Evolutionary conservation across 495 filamentous ascomycete species (phyloP), one percentile per base, ranked within the genome.

Genomic region (Xylaria acuta): DNA sequence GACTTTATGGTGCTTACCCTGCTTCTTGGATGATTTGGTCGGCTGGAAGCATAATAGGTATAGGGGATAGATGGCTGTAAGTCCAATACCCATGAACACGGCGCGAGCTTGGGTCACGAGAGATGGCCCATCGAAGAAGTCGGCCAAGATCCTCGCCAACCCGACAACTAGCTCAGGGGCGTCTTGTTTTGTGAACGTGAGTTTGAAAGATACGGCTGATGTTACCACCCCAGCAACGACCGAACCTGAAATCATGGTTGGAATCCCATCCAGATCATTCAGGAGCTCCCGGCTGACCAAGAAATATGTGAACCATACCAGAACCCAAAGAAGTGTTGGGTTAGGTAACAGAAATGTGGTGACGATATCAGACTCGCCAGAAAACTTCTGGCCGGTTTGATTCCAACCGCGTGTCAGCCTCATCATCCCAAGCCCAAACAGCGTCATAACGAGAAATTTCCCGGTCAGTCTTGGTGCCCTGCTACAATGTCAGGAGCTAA

Each of bases 331-430:
- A 2, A 91, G 64, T 27, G 82, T 68, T 1, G 87, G 89, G 73
- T 92, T 87, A 2, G 80, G 77, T 43, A 88, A 81, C 27, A 98
- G 83, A 74, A 92, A 91, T 9, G 74, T 84, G 45, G 89, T 90
- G 67, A 91, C 90, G 64, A 97, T 96, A 76, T 97, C 95, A 62
- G 94, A 89, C 63, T 91, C 92, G 18, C 94, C 95, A 20, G 96
- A 90, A 74, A 93, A 93, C 72, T 99, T 99, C 74, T 97, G 94
- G 30, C 96, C 96, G 0, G 96, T 98, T 79, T 98, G 96, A 78
- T 98, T 98, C 95, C 95, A 99, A 47, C 90, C 86, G 56, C 93
- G 84, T 53, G 91, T 75, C 7, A 97, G 74, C 41, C 96, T 88
- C 49, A 92, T 84, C 22, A 86, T 74, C 11, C 84, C 69, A 14